Conservation (phyloP, 129 eudicot genomes). For the Lonicera japonica region DNA sequence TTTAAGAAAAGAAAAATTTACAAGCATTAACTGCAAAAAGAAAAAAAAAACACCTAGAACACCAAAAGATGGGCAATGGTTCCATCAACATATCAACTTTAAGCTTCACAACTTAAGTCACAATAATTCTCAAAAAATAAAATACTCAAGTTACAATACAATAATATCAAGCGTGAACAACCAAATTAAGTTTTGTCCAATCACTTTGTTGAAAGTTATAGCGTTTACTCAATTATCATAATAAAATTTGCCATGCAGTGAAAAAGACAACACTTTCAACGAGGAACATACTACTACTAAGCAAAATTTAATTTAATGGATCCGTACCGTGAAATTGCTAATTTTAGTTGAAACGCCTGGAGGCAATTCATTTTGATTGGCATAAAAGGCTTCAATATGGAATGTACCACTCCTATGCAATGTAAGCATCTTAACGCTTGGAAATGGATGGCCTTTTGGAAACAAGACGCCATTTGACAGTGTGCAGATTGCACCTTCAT, state of each 20-base stretch:
- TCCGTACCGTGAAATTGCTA: constrained; percentile 48
- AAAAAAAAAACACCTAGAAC: neutral
- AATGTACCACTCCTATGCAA: constrained; percentile 53
- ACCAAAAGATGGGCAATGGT: neutral
- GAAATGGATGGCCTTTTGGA: constrained; percentile 66
- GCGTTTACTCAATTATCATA: no score
- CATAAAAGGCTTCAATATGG: constrained; percentile 60
- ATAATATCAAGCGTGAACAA: no score
- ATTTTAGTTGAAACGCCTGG: constrained; percentile 55
- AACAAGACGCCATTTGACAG: constrained; percentile 54
- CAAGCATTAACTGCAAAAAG: neutral
- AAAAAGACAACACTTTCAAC: no score
- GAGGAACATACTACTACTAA: no score
- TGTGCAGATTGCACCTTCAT: constrained; percentile 42
- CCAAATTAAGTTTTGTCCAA: no score
- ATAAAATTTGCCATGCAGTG: no score
- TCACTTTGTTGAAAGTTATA: no score
- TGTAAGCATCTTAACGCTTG: constrained; percentile 65
- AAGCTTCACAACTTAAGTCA: no score
- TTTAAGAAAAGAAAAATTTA: neutral
- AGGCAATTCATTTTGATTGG: constrained; percentile 58
- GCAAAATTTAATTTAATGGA: no score
- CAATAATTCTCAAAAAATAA: no score
- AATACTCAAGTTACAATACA: no score
- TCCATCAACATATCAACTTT: no score